Evolutionary conservation across 2,329 filamentous ascomycete species (phyloP).

Genomic region (Shiraia sp.): DNA sequence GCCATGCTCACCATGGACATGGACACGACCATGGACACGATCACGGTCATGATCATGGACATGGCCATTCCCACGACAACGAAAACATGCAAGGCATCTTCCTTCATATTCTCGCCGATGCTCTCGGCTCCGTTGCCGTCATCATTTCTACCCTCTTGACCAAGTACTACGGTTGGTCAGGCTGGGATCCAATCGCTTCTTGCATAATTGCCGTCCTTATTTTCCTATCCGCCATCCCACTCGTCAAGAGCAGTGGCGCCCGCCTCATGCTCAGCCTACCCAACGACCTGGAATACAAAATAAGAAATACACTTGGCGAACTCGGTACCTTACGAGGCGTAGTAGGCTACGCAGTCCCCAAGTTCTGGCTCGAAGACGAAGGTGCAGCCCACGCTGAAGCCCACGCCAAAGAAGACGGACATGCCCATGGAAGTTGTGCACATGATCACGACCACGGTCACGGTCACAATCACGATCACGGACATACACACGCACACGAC

Average conservation of each 20-base stretch:
- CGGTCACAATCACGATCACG: constrained; percentile 29
- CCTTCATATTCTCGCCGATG: constrained; percentile 91
- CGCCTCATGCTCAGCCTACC: constrained; percentile 83
- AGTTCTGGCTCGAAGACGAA: constrained; percentile 88
- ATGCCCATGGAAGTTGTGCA: constrained; percentile 18
- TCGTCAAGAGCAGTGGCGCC: constrained; percentile 82
- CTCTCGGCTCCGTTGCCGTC: constrained; percentile 89
- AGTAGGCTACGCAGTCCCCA: constrained; percentile 79
- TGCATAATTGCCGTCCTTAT: constrained; percentile 93
- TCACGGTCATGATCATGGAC: constrained; percentile 40
- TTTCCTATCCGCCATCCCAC: constrained; percentile 84
- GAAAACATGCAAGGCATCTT: constrained; percentile 99
- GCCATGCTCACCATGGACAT: constrained; percentile 60
- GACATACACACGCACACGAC: constrained; percentile 37
- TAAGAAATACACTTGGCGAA: constrained; percentile 83
- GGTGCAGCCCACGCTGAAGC: constrained; percentile 46
- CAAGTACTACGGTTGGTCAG: constrained; percentile 84
- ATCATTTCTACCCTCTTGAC: constrained; percentile 90
- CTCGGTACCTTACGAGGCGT: constrained; percentile 83
- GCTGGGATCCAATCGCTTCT: constrained; percentile 93
- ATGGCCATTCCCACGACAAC: constrained; percentile 70
- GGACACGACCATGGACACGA: constrained; percentile 52
- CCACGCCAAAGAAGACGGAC: constrained; percentile 47
- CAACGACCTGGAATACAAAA: constrained; percentile 80
- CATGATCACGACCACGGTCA: constrained; percentile 36